Evolutionary conservation across 108 stramenopile genomes (phyloP).

Genomic region (Nitzschia palea): DNA sequence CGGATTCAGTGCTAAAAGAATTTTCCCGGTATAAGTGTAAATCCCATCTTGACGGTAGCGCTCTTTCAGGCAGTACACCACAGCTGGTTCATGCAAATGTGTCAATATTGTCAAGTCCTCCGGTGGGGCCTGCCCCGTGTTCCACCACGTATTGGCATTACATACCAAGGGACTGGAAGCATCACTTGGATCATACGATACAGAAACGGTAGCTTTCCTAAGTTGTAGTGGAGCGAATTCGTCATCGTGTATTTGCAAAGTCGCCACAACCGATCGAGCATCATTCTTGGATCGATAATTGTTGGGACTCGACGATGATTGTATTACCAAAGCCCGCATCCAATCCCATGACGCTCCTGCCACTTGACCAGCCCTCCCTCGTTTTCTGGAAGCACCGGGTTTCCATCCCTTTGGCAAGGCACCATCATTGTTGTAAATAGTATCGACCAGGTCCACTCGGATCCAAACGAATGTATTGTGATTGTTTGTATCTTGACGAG

Average conservation of each 20-base stretch:
- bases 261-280: conserved; percentile 21
- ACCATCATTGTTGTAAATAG: conserved; percentile 40
- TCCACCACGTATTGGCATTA: conserved; percentile 61
- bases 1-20: conserved; percentile 92
- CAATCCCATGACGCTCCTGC: conserved; percentile 37
- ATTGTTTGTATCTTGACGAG: not conserved
- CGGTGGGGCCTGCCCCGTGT: conserved; percentile 27
- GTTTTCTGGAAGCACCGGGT: conserved; percentile 31
- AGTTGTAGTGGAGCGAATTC: conserved; percentile 36
- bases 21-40: conserved; percentile 91
- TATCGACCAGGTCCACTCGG: conserved; percentile 44
- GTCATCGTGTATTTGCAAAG: conserved; percentile 37
- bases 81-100: conserved; percentile 87
- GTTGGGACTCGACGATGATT: conserved; percentile 15
- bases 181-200: conserved; percentile 40
- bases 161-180: conserved; percentile 23
- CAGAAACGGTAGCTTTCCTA: conserved; percentile 34
- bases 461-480: conserved; percentile 44
- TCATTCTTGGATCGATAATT: conserved; percentile 1
- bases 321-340: conserved; percentile 32
- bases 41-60: conserved; percentile 68
- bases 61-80: conserved; percentile 63
- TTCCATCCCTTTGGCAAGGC: conserved; percentile 41
- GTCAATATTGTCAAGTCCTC: conserved; percentile 71
- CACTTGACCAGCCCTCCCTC: conserved; percentile 15